Conservation (phyloP, 1,284 basidiomycete species). For the Irpex lacteus region DNA sequence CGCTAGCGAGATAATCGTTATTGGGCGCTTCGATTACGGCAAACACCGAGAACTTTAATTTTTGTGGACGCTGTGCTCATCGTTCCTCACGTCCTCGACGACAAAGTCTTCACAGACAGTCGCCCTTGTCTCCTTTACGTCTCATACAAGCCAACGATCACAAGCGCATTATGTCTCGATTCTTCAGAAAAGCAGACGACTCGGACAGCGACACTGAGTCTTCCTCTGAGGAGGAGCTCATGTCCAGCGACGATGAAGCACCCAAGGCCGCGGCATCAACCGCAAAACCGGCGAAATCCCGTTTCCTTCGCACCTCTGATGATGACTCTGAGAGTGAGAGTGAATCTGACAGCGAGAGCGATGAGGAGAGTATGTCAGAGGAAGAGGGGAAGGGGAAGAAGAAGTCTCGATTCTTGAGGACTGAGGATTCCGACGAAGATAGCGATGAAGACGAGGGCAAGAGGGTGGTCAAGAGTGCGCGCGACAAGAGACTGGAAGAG, state of each 20-base stretch:
- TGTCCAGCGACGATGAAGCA: constrained; percentile 72
- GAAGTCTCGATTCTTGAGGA: constrained; percentile 44
- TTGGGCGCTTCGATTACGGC: constrained; percentile 2
- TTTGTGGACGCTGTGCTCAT: constrained; percentile 8
- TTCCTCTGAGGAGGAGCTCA: constrained; percentile 77
- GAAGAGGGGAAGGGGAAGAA: constrained; percentile 38
- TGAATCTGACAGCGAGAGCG: constrained; percentile 49
- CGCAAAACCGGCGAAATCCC: constrained; percentile 70
- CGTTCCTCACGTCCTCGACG: neutral
- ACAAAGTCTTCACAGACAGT: neutral
- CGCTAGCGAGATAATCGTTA: neutral
- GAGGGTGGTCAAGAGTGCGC: constrained; percentile 79
- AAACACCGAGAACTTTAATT: constrained; percentile 17
- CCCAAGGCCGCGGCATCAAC: constrained; percentile 43
- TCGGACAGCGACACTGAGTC: constrained; percentile 75
- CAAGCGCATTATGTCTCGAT: constrained; percentile 67
- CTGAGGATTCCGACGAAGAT: constrained; percentile 55
- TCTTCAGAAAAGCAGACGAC: constrained; percentile 83
- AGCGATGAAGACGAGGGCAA: constrained; percentile 72
- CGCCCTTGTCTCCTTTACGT: neutral
- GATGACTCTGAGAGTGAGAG: constrained; percentile 36
- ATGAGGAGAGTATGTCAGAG: constrained; percentile 36
- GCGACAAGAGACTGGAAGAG: constrained; percentile 84
- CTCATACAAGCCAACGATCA: constrained; percentile 3
- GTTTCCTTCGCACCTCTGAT: constrained; percentile 63